Base-by-base conservation (phyloP, 2,329 filamentous ascomycete species). In the Colletotrichum tabaci region DNA sequence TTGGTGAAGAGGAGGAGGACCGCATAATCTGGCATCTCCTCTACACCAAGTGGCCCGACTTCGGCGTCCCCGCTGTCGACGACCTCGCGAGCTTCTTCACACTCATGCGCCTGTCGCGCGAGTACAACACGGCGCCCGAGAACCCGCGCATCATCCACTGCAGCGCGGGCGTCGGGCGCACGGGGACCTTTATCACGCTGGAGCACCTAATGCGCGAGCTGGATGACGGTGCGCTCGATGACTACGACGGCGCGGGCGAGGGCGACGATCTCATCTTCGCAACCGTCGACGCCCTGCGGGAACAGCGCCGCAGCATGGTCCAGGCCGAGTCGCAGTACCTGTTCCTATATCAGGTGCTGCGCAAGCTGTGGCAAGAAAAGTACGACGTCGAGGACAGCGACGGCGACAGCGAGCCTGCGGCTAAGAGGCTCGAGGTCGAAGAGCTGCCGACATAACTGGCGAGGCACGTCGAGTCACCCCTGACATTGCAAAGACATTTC, bases 241-340 rank as follows among this genome's bases (percentile, higher is more conserved):
- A 84, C 30, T 83, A 82, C 71, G 83, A 86, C 65, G 76, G 77
- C 18, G 69, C 75, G 42, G 77, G 81, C 35, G 56, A 65, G 62
- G 66, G 74, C 30, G 63, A 74, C 16, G 95, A 98, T 77, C 88
- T 92, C 3, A 88, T 99, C 50, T 93, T 91, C 75, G 87, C 93
- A 21, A 93, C 93, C 0, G 95, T 99, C 65, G 92, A 97, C 76
- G 83, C 85, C 72, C 87, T 99, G 66, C 89, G 96, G 55, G 90
- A 96, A 80, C 96, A 99, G 85, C 89, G 96, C 21, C 93, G 94
- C 84, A 94, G 92, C 82, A 99, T 99, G 96, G 96, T 99, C 6
- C 96, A 98, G 83, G 92, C 93, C 56, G 93, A 96, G 76, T 80
- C 88, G 58, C 96, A 99, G 80, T 96, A 93, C 77, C 83, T 89